These are phyloP conservation scores for Hypomyces perniciosus DNA, from an alignment of 2,329 filamentous ascomycete genomes.

Conservation along the genomic window DNA sequence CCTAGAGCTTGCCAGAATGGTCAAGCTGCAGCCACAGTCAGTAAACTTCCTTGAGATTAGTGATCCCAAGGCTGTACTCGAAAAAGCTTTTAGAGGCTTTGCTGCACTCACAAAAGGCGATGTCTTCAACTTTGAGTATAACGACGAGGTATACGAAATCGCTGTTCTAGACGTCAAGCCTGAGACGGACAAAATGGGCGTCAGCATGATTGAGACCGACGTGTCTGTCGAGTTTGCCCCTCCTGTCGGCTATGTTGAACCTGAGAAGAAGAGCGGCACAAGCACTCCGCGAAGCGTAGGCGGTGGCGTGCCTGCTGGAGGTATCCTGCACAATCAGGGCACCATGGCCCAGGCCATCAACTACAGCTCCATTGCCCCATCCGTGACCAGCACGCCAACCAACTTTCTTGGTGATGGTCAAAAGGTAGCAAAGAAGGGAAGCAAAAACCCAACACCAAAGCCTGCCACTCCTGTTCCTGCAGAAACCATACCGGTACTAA, in stretches of 20 bases:
- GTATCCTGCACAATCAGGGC: slow-evolving; percentile 74
- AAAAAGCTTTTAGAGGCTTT: slow-evolving; percentile 95
- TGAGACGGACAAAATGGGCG: slow-evolving; percentile 71
- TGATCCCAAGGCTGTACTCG: slow-evolving; percentile 93
- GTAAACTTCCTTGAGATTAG: slow-evolving; percentile 92
- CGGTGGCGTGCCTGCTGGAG: slow-evolving; percentile 61
- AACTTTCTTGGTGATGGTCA: slow-evolving; percentile 79
- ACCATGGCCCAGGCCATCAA: slow-evolving; percentile 99
- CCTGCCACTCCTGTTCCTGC: slow-evolving; percentile 61
- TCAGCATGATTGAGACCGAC: slow-evolving; percentile 95
- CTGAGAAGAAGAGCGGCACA: slow-evolving; percentile 70
- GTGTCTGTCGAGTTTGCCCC: slow-evolving; percentile 93
- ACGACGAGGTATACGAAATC: slow-evolving; percentile 88
- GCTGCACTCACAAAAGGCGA: slow-evolving; percentile 89
- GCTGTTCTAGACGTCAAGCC: slow-evolving; percentile 93
- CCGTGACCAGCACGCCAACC: slow-evolving; percentile 62
- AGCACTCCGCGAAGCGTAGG: slow-evolving; percentile 70
- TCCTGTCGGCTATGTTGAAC: slow-evolving; percentile 90
- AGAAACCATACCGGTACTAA: slow-evolving; percentile 26
- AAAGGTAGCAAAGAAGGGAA: slow-evolving; percentile 74
- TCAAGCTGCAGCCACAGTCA: slow-evolving; percentile 94
- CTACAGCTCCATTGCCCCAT: slow-evolving; percentile 83
- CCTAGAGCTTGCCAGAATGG: slow-evolving; percentile 80
- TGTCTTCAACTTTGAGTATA: slow-evolving; percentile 94
- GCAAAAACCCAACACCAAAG: slow-evolving; percentile 61